These are phyloP conservation scores for Medicago ruthenica DNA, from an alignment of 306 rosid species.

Conservation along the genomic window DNA sequence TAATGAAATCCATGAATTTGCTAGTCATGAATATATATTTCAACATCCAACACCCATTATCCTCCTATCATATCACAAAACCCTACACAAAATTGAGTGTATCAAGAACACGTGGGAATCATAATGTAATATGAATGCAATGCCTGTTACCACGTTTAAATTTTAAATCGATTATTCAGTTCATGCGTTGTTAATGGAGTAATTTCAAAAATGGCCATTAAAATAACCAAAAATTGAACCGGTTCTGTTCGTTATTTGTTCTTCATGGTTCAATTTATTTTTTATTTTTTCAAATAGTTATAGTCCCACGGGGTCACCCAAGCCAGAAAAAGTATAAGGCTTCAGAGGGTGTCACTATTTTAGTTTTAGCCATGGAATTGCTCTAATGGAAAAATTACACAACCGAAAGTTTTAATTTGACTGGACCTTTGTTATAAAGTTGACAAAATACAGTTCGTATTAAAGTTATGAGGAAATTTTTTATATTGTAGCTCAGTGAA, in stretches of 20 bases:
- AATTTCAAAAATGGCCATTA: conserved; percentile 9
- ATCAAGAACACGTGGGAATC: conserved; percentile 59
- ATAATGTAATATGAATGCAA: conserved; percentile 21
- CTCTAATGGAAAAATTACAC: background rate
- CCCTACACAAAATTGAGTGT: conserved; percentile 35
- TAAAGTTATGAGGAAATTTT: background rate
- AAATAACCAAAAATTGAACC: too few relatives aligned
- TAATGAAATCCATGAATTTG: background rate
- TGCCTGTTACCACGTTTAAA: conserved; percentile 54
- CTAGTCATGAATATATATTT: conserved; percentile 62
- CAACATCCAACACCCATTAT: conserved; percentile 45
- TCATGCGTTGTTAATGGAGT: conserved; percentile 4
- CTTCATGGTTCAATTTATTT: too few relatives aligned
- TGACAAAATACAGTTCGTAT: background rate
- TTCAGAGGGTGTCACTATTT: too few relatives aligned
- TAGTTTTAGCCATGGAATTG: too few relatives aligned
- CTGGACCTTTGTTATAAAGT: background rate
- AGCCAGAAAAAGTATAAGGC: too few relatives aligned
- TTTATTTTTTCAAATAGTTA: too few relatives aligned
- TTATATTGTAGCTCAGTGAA: background rate
- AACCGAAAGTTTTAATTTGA: background rate
- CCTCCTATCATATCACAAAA: conserved; percentile 42
- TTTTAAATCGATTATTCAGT: conserved; percentile 20
- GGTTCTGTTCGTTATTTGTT: too few relatives aligned
- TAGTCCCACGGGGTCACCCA: too few relatives aligned